Evolutionary conservation across 2,329 filamentous ascomycete species (phyloP), one percentile per base, ranked within the genome.

Genomic region (Claviceps sorghi): DNA sequence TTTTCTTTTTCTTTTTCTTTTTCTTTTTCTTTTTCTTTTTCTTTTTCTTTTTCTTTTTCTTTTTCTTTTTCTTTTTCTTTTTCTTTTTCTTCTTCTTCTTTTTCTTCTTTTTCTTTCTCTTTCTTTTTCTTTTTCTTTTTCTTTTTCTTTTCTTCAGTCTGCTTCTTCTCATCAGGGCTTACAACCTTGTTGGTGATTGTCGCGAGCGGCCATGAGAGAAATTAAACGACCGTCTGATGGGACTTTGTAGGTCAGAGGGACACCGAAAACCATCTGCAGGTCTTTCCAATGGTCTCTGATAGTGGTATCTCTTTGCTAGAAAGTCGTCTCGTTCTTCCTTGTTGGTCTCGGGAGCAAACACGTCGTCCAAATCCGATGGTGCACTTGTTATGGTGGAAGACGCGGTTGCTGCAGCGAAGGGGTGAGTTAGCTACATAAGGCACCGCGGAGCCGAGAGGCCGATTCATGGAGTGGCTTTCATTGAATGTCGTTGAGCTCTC

Each of bases 211-310:
- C 30, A 30, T 42, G 10, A 11, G 41, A 26, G 21, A 30, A 34
- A 36, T 42, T 43, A 7, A 54, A 52, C 4, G 53, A 54, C 36
- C 38, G 50, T 47, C 26, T 47, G 29, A 52, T 38, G 11, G 53
- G 53, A 41, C 53, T 54, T 30, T 38, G 50, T 15, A 54, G 36
- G 29, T 44, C 50, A 36, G 42, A 13, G 46, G 38, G 30, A 26
- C 30, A 11, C n/a, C 29, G 36, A 19, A 17, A 21, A 13, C 21
- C 38, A n/a, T 30, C 19, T n/a, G 13, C 13, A 36, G 30, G 4
- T 26, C 30, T 26, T 29, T 17, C 13, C 4, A n/a, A 29, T 21
- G 40, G 15, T 22, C 9, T n/a, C 26, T 49, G 26, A 41, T 32
- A 22, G 9, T 15, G 17, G 21, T 44, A n/a, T n/a, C 29, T 38